Percentiles rank a stretch among this genome's conserved stretches.
These are phyloP conservation scores for Pseudophaeomoniella oleicola DNA, from an alignment of 2,329 filamentous ascomycete genomes.

Conservation along the genomic window DNA sequence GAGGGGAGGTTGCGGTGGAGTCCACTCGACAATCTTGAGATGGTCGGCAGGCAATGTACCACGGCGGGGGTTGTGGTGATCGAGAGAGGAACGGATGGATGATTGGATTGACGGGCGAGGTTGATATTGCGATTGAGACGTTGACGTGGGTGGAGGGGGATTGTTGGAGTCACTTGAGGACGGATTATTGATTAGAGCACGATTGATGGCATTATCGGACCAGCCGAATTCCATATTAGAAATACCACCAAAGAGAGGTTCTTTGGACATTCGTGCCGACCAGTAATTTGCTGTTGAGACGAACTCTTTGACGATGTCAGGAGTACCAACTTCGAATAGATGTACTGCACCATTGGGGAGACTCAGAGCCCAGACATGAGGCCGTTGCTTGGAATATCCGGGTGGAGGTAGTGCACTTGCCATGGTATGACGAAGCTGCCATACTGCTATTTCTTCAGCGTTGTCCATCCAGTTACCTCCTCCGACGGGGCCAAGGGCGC, in stretches of 20 bases:
- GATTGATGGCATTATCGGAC: constrained; percentile 70
- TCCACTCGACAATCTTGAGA: constrained; percentile 74
- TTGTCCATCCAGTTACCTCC: constrained; percentile 98
- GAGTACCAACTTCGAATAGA: constrained; percentile 93
- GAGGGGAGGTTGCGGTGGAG: constrained; percentile 78
- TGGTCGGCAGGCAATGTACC: constrained; percentile 70
- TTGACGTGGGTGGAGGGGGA: constrained; percentile 22
- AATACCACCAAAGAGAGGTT: constrained; percentile 81
- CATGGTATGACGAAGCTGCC: constrained; percentile 78
- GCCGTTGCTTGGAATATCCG: constrained; percentile 79
- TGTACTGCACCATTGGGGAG: constrained; percentile 88
- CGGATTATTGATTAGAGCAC: constrained; percentile 48
- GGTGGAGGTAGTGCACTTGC: constrained; percentile 80
- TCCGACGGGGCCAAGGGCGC: constrained; percentile 54
- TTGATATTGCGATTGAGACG: constrained; percentile 31
- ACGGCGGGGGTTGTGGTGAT: constrained; percentile 46
- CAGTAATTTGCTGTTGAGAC: constrained; percentile 94
- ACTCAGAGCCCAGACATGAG: constrained; percentile 87
- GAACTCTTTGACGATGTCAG: constrained; percentile 89
- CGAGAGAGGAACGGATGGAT: constrained; percentile 51
- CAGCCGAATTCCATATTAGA: constrained; percentile 97
- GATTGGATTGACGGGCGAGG: constrained; percentile 41
- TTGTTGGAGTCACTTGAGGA: constrained; percentile 7
- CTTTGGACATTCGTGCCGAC: constrained; percentile 86
- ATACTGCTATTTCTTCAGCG: constrained; percentile 75